Conservation (phyloP, 495 filamentous ascomycete genomes). For the Hyaloscypha bicolor region DNA sequence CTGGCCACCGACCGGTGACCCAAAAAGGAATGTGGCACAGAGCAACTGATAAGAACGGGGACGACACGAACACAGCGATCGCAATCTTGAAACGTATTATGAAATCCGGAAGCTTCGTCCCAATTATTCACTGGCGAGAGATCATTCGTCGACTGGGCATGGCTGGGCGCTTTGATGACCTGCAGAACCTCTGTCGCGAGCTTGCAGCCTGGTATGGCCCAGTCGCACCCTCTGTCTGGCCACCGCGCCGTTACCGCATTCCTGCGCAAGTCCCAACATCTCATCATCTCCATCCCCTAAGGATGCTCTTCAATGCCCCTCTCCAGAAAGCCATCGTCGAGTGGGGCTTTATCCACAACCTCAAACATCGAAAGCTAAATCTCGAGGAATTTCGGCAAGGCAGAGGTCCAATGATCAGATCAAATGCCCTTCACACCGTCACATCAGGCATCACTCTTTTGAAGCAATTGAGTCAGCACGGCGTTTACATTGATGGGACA, state of each 20-base stretch:
- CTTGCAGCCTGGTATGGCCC: conserved; percentile 30
- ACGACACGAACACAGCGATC: conserved; percentile 35
- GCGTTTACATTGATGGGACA: conserved; percentile 43
- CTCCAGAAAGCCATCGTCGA: conserved; percentile 56
- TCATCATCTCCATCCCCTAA: conserved; percentile 37
- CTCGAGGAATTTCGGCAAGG: not conserved
- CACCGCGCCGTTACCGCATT: conserved; percentile 7
- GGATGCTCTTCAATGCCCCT: conserved; percentile 45
- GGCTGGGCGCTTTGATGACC: conserved; percentile 43
- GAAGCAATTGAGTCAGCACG: conserved; percentile 45
- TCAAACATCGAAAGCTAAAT: conserved; percentile 29
- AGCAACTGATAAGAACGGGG: not conserved
- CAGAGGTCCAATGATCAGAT: not conserved
- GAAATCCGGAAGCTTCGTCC: conserved; percentile 36
- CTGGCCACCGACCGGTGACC: conserved; percentile 10
- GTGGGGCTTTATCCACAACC: conserved; percentile 58
- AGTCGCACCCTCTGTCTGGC: not conserved
- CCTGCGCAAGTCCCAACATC: conserved; percentile 20
- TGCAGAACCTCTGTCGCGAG: conserved; percentile 38
- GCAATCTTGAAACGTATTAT: conserved; percentile 39
- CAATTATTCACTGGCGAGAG: conserved; percentile 46
- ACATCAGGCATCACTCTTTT: conserved; percentile 56
- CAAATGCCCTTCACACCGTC: conserved; percentile 24
- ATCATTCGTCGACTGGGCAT: conserved; percentile 52
- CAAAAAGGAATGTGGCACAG: too few species aligned